phyloP scores from a whole-genome alignment of 2,329 filamentous ascomycete genomes.

The Sarocladium kiliense region DNA sequence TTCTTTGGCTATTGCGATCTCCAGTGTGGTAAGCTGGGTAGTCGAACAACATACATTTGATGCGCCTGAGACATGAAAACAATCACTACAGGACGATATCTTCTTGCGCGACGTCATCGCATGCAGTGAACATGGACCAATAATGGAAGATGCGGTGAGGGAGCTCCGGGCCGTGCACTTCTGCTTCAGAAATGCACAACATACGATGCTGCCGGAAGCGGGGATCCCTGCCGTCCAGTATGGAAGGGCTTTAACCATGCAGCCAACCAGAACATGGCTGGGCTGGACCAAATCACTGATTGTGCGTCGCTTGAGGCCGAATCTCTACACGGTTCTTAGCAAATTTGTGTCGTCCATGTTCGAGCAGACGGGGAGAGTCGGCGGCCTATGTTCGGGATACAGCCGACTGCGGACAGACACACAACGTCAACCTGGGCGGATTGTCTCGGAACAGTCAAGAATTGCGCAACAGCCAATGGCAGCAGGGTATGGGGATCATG shows the following conservation, averaged over 20 bases:
- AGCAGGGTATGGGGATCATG: neutral
- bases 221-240: neutral
- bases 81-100: neutral
- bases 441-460: neutral
- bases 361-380: too few relatives aligned
- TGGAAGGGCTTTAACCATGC: neutral
- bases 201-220: neutral
- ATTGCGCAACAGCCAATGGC: neutral
- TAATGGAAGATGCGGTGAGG: neutral
- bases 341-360: too few relatives aligned
- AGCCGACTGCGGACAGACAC: too few relatives aligned
- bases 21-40: too few relatives aligned
- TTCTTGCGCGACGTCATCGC: neutral
- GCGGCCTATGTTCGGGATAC: too few relatives aligned
- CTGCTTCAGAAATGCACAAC: neutral
- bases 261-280: neutral
- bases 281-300: too few relatives aligned
- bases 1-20: too few relatives aligned
- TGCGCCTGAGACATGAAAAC: neutral
- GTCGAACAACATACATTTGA: neutral
- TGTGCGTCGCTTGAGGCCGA: too few relatives aligned
- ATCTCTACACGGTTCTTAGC: too few relatives aligned
- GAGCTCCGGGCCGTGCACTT: neutral
- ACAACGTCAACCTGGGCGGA: too few relatives aligned
- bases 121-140: neutral